These are phyloP conservation scores for Thermochaetoides dissita DNA, from an alignment of 2,329 filamentous ascomycete species.

Conservation along the genomic window DNA sequence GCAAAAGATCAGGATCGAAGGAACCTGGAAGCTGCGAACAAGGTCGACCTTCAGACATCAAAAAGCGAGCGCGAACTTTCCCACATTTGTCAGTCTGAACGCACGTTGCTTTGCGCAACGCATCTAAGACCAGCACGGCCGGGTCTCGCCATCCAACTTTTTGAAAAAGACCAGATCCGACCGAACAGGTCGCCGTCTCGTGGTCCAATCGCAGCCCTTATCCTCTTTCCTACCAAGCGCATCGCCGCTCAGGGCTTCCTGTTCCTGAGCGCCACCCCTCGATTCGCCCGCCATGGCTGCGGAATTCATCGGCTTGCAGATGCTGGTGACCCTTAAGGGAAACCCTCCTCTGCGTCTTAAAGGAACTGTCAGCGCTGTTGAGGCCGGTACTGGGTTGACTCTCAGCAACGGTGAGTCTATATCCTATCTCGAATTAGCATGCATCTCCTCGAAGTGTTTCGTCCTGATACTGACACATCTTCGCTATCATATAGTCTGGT, in stretches of 20 bases:
- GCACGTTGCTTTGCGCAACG: too few species aligned
- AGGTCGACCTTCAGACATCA: too few species aligned
- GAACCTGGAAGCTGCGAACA: slow-evolving; percentile 3
- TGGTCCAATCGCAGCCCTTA: background rate
- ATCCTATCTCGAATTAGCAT: background rate
- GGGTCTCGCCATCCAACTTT: too few species aligned
- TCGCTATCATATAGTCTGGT: slow-evolving; percentile 21
- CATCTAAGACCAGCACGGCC: too few species aligned
- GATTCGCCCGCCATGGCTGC: slow-evolving; percentile 39
- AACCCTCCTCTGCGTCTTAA: slow-evolving; percentile 50
- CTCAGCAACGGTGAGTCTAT: slow-evolving; percentile 52
- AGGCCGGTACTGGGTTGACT: slow-evolving; percentile 51
- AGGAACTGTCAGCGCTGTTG: slow-evolving; percentile 57
- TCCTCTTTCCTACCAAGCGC: background rate
- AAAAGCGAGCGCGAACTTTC: background rate
- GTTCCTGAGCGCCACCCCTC: background rate
- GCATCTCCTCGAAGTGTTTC: background rate
- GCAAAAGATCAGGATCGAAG: slow-evolving; percentile 7
- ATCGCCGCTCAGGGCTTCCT: background rate
- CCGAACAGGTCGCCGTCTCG: too few species aligned
- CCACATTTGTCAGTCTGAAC: too few species aligned
- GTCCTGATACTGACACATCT: background rate
- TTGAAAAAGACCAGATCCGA: too few species aligned
- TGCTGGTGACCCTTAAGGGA: slow-evolving; percentile 53
- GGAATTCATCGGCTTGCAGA: slow-evolving; percentile 62